Evolutionary conservation across 306 rosid genomes (phyloP), one percentile per base, ranked within the genome.

Genomic region (Macrotyloma uniflorum): DNA sequence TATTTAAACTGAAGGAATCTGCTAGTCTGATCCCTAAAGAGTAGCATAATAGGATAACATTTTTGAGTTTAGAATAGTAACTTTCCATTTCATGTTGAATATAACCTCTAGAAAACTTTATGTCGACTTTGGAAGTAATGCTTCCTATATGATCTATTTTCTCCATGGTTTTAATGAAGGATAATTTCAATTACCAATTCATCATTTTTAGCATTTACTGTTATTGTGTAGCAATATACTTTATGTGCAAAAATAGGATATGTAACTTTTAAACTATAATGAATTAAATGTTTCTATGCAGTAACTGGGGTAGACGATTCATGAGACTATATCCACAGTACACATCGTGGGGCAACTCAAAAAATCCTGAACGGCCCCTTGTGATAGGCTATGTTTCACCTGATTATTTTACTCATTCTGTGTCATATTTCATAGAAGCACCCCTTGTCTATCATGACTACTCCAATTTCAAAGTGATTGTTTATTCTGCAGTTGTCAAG

Each of bases 401-500:
- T 3, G 99, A 95, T 84, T 95, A 93, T 88, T 95, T 95, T 82
- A 95, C 99, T 33, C 99, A 95, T 79, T 95, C 99, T 10, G 99
- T 95, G 76, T 95, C 99, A 63, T 95, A 95, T 76, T 95, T 95
- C 59, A 81, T 95, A 38, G 99, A 95, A 87, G 97, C 98, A 72
- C 99, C 98, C 20, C 92, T 95, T 75, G 83, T 86, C 75, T 85
- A 91, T 79, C 98, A 95, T 72, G 88, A 95, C 82, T 86, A 87
- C 74, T 75, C 84, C 74, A 88, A 87, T 18, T 95, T 83, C 90
- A 91, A 91, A 85, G 97, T 93, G 77, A 87, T 95, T 50, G 89
- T 95, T 76, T 95, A 95, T 85, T 95, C 99, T 11, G 99, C 99
- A 72, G 99, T 95, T 82, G 99, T 95, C 83, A 95, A 95, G 99